Percentiles rank a stretch among this genome's conserved stretches.
These are phyloP conservation scores for Allium sativum DNA, from an alignment of 106 monocot genomes.

Conservation along the genomic window DNA sequence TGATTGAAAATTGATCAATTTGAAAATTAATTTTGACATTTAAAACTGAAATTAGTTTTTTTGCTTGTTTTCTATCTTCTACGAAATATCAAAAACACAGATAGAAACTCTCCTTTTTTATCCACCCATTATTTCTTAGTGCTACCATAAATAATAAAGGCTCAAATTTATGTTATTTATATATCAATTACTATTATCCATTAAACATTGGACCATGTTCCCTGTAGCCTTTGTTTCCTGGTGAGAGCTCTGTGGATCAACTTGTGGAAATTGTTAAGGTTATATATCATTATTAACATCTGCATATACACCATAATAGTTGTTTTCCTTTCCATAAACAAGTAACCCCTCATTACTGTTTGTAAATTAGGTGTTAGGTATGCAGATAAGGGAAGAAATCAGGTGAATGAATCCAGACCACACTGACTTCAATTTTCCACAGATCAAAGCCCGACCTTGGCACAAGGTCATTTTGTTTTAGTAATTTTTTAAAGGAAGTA, in stretches of 20 bases:
- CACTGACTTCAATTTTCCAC: conserved; percentile 43
- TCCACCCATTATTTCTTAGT: too few species aligned
- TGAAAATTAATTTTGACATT: too few species aligned
- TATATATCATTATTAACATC: neutral
- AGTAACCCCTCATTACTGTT: neutral
- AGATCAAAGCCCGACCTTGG: conserved; percentile 39
- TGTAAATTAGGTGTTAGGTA: conserved; percentile 32
- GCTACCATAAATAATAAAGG: too few species aligned
- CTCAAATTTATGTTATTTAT: too few species aligned
- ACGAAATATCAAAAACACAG: too few species aligned
- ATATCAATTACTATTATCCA: too few species aligned
- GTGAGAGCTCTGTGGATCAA: conserved; percentile 48
- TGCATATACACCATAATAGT: neutral
- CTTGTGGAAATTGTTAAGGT: conserved; percentile 66
- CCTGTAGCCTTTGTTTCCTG: conserved; percentile 60
- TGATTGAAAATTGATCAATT: too few species aligned
- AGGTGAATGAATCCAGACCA: conserved; percentile 49
- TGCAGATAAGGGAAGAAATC: conserved; percentile 40
- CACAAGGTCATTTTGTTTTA: conserved; percentile 18
- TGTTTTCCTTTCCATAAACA: neutral
- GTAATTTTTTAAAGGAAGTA: neutral
- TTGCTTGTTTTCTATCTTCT: too few species aligned
- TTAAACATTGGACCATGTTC: too few species aligned
- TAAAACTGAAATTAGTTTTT: too few species aligned
- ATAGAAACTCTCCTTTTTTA: too few species aligned